Conservation (phyloP, 768 basidiomycete species). For the Boletales sp. region DNA sequence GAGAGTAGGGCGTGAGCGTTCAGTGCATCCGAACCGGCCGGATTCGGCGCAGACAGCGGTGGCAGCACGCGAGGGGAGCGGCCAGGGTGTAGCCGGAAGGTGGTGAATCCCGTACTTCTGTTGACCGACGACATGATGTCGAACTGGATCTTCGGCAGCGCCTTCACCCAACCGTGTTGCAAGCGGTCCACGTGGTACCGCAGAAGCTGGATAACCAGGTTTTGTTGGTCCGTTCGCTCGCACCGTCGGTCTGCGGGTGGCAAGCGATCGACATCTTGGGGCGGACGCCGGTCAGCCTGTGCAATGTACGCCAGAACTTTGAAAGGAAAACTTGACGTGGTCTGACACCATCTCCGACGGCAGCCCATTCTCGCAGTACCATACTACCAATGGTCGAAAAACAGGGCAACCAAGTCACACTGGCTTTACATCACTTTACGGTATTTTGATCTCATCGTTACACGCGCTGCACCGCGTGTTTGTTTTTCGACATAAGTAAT, state of each 20-base stretch:
- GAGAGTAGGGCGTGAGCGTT: neutral
- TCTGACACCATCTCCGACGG: constrained; percentile 18
- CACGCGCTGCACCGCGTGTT: no score
- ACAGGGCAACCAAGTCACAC: neutral
- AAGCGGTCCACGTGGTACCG: neutral
- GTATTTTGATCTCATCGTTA: no score
- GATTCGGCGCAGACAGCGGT: neutral
- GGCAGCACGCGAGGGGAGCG: constrained; percentile 7
- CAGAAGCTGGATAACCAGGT: constrained; percentile 11
- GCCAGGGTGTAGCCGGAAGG: constrained; percentile 30
- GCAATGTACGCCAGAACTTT: constrained; percentile 20
- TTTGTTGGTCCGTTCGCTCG: constrained; percentile 20
- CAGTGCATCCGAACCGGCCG: neutral
- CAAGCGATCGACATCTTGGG: constrained; percentile 22
- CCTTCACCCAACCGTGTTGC: constrained; percentile 28
- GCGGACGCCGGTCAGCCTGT: neutral
- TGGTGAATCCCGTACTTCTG: constrained; percentile 27
- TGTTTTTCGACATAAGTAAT: no score
- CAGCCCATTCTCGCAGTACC: constrained; percentile 17
- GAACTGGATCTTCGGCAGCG: constrained; percentile 29
- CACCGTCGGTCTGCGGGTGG: constrained; percentile 27
- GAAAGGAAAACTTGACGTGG: constrained; percentile 22
- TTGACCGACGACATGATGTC: constrained; percentile 33
- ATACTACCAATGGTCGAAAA: constrained; percentile 15
- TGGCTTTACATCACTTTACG: no score